A percentile compares a stretch with the other conserved stretches of the same genome.
These are phyloP conservation scores for Rosa persica DNA, from an alignment of 306 rosid species.

Conservation along the genomic window DNA sequence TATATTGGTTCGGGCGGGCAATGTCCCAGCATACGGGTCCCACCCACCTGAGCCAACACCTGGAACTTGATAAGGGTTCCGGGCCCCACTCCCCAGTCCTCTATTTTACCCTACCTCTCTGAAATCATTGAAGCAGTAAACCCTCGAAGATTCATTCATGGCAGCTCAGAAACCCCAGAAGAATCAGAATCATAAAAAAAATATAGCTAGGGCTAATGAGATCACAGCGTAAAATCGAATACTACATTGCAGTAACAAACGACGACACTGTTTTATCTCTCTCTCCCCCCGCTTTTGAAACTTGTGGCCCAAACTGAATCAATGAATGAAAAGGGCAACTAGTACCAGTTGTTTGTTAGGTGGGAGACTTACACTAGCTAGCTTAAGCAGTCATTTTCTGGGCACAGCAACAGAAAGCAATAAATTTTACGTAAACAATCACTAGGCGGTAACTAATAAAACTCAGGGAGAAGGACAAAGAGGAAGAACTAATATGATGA, in stretches of 20 bases:
- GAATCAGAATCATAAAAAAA: constrained; percentile 28
- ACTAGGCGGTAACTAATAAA: constrained; percentile 40
- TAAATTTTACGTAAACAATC: constrained; percentile 36
- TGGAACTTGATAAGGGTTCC: constrained; percentile 85
- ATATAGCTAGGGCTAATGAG: background rate
- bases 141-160: constrained; percentile 46
- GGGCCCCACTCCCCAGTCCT: constrained; percentile 36
- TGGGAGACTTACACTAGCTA: constrained; percentile 48
- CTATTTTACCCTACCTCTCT: constrained; percentile 30
- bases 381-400: constrained; percentile 42
- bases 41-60: constrained; percentile 36
- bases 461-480: constrained; percentile 15
- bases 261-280: constrained; percentile 30
- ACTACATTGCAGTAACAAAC: constrained; percentile 4
- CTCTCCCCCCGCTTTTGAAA: constrained; percentile 30
- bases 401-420: constrained; percentile 27
- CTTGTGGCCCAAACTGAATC: constrained; percentile 8
- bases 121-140: constrained; percentile 73
- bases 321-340: background rate
- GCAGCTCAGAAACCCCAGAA: constrained; percentile 22
- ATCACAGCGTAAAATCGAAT: constrained; percentile 21
- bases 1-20: constrained; percentile 75
- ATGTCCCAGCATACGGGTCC: constrained; percentile 60
- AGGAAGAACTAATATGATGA: background rate
- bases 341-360: constrained; percentile 45